phyloP scores from a whole-genome alignment of 2,329 filamentous ascomycete species.

The Neopestalotiopsis sp. region DNA sequence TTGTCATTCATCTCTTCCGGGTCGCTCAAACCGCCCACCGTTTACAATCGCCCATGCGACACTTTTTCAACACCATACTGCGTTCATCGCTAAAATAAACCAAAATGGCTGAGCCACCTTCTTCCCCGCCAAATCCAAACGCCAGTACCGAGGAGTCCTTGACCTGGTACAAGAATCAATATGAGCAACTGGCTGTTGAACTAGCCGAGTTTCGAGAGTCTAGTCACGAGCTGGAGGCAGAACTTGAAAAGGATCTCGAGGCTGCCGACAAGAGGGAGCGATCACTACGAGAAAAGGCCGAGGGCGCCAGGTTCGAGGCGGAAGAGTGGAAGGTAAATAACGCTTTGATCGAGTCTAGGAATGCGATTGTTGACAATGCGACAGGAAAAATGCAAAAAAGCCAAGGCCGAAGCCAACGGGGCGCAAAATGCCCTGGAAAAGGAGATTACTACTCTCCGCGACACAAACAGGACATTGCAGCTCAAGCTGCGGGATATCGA shows the following conservation, averaged over 20 bases:
- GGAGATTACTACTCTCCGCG: slow-evolving; percentile 90
- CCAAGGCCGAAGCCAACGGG: slow-evolving; percentile 83
- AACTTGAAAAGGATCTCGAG: slow-evolving; percentile 95
- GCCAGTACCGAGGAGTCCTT: slow-evolving; percentile 74
- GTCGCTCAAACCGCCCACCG: not conserved
- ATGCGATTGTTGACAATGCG: not conserved
- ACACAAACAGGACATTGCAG: slow-evolving; percentile 80
- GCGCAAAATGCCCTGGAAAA: slow-evolving; percentile 90
- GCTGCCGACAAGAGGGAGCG: slow-evolving; percentile 93
- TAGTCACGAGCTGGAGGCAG: slow-evolving; percentile 90
- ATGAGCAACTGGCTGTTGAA: slow-evolving; percentile 89
- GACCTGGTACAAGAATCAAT: slow-evolving; percentile 94
- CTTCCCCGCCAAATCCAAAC: slow-evolving; percentile 63
- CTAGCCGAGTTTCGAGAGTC: slow-evolving; percentile 92
- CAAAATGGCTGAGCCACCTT: slow-evolving; percentile 64
- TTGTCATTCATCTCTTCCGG: not conserved
- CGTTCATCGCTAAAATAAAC: slow-evolving; percentile 14
- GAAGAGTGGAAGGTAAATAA: slow-evolving; percentile 92
- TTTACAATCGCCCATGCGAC: slow-evolving; percentile 4
- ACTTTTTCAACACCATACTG: not conserved
- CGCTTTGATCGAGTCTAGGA: not conserved
- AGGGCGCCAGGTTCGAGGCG: slow-evolving; percentile 83
- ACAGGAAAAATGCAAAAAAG: slow-evolving; percentile 94
- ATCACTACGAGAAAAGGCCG: slow-evolving; percentile 83
- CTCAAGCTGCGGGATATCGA: slow-evolving; percentile 91